Evolutionary conservation across 768 basidiomycete genomes (phyloP), one percentile per base, ranked within the genome.

Genomic region (Tylopilus sp.): DNA sequence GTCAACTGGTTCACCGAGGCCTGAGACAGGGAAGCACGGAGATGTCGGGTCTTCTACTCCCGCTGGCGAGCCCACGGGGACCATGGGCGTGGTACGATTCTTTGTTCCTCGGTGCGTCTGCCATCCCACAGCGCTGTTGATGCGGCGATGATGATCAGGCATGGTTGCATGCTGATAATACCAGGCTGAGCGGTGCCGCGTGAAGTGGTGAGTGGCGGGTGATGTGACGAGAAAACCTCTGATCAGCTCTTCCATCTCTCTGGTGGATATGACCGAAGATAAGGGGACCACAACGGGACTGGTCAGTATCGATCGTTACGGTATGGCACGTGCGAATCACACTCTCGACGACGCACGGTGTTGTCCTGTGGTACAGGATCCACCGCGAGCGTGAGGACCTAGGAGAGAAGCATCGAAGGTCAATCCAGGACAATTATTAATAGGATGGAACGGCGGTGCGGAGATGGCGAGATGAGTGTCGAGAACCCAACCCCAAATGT

Each of bases 291-390:
- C 13, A n/a, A 44, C 18, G 39, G 60, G 40, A 33, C n/a, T 28
- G 11, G 28, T 7, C 28, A 13, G 28, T 47, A 52, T 55, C 41
- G 50, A 40, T 36, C 18, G 22, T 44, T 40, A 25, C 48, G 44
- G 40, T 30, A n/a, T 2, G 44, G 39, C 51, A 58, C 49, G 50
- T 55, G 63, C 51, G 63, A 55, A 60, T 65, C 57, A 40, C 41
- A 7, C 13, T 47, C 31, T 49, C 35, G 49, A 53, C 35, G 46
- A 50, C 3, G 46, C 35, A 54, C 61, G 64, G 64, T 31, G 60
- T 50, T 48, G 50, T 47, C 55, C 45, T 53, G 51, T 64, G 54
- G 54, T 44, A 60, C 40, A 57, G 63, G 63, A 64, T 63, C 64
- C 63, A 66, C 61, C 56, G 39, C n/a, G 4, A 35, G 40, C 10